Evolutionary conservation across 2,329 filamentous ascomycete species (phyloP).

Genomic region (Aspergillus floridensis): DNA sequence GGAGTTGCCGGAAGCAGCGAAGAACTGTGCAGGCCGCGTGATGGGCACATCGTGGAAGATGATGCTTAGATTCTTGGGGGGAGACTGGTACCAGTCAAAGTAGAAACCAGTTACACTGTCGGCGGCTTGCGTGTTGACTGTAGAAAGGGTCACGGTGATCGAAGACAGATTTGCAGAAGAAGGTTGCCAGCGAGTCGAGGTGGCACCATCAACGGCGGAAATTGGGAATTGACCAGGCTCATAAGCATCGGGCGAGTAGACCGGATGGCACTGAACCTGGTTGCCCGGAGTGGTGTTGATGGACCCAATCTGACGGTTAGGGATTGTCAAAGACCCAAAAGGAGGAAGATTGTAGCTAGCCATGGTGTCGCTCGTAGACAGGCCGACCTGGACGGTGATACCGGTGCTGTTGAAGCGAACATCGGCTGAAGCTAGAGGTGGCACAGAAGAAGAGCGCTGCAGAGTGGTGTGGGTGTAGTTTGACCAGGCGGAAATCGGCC

Average conservation of each 20-base stretch:
- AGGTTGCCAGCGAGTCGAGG: slow-evolving; percentile 67
- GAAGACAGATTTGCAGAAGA: slow-evolving; percentile 50
- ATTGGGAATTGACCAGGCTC: slow-evolving; percentile 68
- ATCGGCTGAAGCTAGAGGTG: slow-evolving; percentile 53
- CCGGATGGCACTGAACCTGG: slow-evolving; percentile 62
- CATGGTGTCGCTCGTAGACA: slow-evolving; percentile 34
- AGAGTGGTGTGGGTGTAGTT: slow-evolving; percentile 66
- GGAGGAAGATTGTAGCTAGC: slow-evolving; percentile 48
- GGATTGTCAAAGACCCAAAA: slow-evolving; percentile 53
- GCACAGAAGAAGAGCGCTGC: slow-evolving; percentile 48
- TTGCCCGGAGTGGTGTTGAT: slow-evolving; percentile 58
- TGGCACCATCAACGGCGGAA: slow-evolving; percentile 63
- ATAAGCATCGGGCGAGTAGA: slow-evolving; percentile 48
- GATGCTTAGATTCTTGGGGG: slow-evolving; percentile 54
- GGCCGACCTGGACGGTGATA: slow-evolving; percentile 60
- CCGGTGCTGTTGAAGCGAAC: slow-evolving; percentile 50
- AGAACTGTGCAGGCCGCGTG: slow-evolving; percentile 12
- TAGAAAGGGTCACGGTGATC: slow-evolving; percentile 55
- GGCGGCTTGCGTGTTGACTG: slow-evolving; percentile 31
- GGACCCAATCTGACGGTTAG: slow-evolving; percentile 58
- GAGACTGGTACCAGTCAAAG: slow-evolving; percentile 61
- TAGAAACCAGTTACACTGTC: slow-evolving; percentile 44
- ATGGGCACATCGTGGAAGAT: slow-evolving; percentile 53
- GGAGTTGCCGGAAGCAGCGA: slow-evolving; percentile 5
- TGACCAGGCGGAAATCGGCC: slow-evolving; percentile 59